phyloP scores from a whole-genome alignment of 768 basidiomycete genomes.

The Phaeolepiota aurea region DNA sequence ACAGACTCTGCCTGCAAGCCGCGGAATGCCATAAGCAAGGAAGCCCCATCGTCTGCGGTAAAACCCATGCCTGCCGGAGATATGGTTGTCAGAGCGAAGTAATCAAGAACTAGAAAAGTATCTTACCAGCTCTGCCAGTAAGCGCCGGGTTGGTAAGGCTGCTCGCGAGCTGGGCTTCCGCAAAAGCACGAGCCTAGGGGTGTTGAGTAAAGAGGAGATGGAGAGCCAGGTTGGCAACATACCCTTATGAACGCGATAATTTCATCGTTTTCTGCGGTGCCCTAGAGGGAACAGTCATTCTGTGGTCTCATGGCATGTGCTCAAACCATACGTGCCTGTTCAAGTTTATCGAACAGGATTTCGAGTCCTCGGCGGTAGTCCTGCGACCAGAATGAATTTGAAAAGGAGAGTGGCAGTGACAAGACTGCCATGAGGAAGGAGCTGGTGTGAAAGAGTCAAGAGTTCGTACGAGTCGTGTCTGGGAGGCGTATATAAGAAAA shows the following conservation, averaged over 20 bases:
- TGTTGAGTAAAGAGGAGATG: slow-evolving; percentile 2
- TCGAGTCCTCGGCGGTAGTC: slow-evolving; percentile 83
- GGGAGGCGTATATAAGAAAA: slow-evolving; percentile 5
- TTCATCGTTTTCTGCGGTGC: slow-evolving; percentile 76
- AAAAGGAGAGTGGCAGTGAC: slow-evolving; percentile 82
- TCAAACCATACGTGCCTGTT: slow-evolving; percentile 44
- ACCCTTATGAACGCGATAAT: slow-evolving; percentile 79
- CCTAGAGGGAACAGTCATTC: too few relatives aligned
- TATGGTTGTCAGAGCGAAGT: slow-evolving; percentile 7
- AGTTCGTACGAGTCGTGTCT: slow-evolving; percentile 3
- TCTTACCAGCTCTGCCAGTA: slow-evolving; percentile 40
- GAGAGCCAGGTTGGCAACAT: slow-evolving; percentile 14
- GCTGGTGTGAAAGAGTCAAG: not conserved
- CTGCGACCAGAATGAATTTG: slow-evolving; percentile 92
- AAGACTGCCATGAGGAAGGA: slow-evolving; percentile 66
- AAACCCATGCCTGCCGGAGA: slow-evolving; percentile 50
- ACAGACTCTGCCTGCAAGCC: slow-evolving; percentile 70
- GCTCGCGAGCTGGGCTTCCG: slow-evolving; percentile 59
- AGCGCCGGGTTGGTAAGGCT: slow-evolving; percentile 44
- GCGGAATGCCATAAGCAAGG: slow-evolving; percentile 69
- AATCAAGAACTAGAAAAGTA: not conserved
- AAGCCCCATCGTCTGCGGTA: slow-evolving; percentile 76
- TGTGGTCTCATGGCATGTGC: slow-evolving; percentile 7
- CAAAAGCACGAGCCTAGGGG: slow-evolving; percentile 61
- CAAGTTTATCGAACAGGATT: slow-evolving; percentile 65